phyloP scores from a whole-genome alignment of 2,329 filamentous ascomycete species.

The Scedosporium dehoogii region DNA sequence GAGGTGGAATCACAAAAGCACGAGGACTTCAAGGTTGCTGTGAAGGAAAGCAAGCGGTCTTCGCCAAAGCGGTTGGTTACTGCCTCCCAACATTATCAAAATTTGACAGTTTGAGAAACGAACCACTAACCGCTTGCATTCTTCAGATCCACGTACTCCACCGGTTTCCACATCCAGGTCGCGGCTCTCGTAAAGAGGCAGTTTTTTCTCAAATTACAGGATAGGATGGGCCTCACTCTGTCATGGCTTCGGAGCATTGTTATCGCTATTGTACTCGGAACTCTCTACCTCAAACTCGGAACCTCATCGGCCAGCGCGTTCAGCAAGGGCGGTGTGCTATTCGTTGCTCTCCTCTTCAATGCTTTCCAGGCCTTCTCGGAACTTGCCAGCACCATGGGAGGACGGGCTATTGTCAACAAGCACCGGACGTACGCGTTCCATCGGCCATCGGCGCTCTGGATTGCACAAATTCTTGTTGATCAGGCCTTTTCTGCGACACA shows the following conservation, averaged over 20 bases:
- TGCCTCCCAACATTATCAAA: not conserved
- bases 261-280: conserved; percentile 70
- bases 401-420: conserved; percentile 70
- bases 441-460: conserved; percentile 71
- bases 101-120: not conserved
- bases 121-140: too few relatives aligned
- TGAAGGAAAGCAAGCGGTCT: conserved; percentile 68
- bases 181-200: conserved; percentile 78
- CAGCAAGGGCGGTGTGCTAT: conserved; percentile 71
- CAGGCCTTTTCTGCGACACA: conserved; percentile 60
- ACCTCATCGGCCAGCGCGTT: conserved; percentile 62
- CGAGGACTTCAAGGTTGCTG: conserved; percentile 67
- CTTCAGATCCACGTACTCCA: conserved; percentile 60
- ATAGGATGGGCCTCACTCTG: conserved; percentile 66
- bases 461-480: conserved; percentile 74
- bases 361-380: conserved; percentile 81
- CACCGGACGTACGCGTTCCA: conserved; percentile 78
- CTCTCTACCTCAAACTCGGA: conserved; percentile 64
- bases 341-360: conserved; percentile 73
- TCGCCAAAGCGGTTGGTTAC: conserved; percentile 45
- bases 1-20: conserved; percentile 55
- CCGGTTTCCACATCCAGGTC: conserved; percentile 73
- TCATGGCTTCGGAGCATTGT: conserved; percentile 60
- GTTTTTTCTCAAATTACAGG: conserved; percentile 77
- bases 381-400: conserved; percentile 64